A percentile compares a stretch with the other conserved stretches of the same genome.
Conservation (phyloP, 129 eudicot species). For the Rutidosis leptorrhynchoides region DNA sequence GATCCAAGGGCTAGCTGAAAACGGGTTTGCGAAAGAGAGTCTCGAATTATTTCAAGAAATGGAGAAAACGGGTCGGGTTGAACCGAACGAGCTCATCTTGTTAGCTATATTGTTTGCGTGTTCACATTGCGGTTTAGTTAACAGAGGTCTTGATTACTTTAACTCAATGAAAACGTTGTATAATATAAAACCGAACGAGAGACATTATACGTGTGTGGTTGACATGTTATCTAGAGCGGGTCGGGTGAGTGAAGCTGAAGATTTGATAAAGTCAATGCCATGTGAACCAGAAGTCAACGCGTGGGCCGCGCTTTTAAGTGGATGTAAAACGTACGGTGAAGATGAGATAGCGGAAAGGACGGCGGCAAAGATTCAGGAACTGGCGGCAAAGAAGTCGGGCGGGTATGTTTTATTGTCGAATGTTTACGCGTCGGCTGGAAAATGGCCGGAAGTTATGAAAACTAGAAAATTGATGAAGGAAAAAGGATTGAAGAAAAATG, state of each 20-base stretch:
- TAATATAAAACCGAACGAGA: conserved; percentile 45
- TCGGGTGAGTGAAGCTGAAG: conserved; percentile 57
- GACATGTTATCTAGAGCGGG: conserved; percentile 73
- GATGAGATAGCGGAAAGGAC: conserved; percentile 43
- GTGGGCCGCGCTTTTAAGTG: conserved; percentile 71
- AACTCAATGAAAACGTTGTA: conserved; percentile 52
- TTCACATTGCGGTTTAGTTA: conserved; percentile 70
- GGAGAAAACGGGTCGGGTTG: conserved; percentile 27
- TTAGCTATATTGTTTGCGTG: conserved; percentile 65
- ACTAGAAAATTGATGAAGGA: conserved; percentile 60
- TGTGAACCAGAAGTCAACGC: conserved; percentile 52
- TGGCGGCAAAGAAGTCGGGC: conserved; percentile 54
- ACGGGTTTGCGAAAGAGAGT: conserved; percentile 59
- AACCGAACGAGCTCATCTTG: conserved; percentile 62
- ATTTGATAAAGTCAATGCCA: conserved; percentile 50
- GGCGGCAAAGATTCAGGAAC: conserved; percentile 40
- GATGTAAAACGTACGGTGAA: conserved; percentile 50
- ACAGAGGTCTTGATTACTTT: conserved; percentile 56
- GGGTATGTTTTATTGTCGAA: conserved; percentile 61
- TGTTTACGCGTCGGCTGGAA: conserved; percentile 59
- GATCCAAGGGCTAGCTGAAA: conserved; percentile 79
- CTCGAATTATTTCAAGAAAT: conserved; percentile 52
- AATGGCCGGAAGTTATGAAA: conserved; percentile 56
- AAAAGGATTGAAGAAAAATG: conserved; percentile 57
- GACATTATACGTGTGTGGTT: conserved; percentile 58